phyloP scores from a whole-genome alignment of 2,329 filamentous ascomycete genomes.

The Diaporthe nobilis region DNA sequence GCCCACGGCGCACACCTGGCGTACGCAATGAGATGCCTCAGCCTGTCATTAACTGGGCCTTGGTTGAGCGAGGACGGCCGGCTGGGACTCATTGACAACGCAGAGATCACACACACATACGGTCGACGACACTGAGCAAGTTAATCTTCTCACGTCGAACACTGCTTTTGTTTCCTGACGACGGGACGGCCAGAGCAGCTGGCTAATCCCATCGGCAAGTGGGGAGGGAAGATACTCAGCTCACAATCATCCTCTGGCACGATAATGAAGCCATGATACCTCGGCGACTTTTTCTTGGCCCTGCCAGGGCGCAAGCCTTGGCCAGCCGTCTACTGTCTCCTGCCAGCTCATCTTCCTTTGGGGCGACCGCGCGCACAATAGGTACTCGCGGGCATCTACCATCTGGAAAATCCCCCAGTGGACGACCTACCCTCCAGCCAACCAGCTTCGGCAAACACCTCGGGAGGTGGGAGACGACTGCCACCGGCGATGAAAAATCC shows the following conservation, averaged over 20 bases:
- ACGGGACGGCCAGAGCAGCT: background rate
- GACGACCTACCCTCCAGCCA: background rate
- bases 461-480: conserved; percentile 57
- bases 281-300: conserved; percentile 50
- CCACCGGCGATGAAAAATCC: conserved; percentile 73
- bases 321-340: conserved; percentile 37
- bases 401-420: background rate
- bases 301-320: conserved; percentile 49
- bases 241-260: conserved; percentile 33
- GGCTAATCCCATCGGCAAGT: background rate
- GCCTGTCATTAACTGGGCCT: conserved; percentile 17
- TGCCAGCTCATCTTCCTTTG: conserved; percentile 31
- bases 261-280: conserved; percentile 52
- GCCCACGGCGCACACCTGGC: conserved; percentile 6
- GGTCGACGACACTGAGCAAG: background rate
- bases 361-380: background rate
- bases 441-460: background rate
- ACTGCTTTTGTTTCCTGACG: background rate
- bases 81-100: background rate
- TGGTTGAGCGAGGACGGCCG: background rate
- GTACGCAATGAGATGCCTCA: background rate
- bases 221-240: conserved; percentile 23
- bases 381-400: background rate
- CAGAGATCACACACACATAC: background rate
- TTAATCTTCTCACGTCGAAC: background rate